These are phyloP conservation scores for Aotearoamyces nothofagi DNA, from an alignment of 2,329 filamentous ascomycete species.

Conservation along the genomic window DNA sequence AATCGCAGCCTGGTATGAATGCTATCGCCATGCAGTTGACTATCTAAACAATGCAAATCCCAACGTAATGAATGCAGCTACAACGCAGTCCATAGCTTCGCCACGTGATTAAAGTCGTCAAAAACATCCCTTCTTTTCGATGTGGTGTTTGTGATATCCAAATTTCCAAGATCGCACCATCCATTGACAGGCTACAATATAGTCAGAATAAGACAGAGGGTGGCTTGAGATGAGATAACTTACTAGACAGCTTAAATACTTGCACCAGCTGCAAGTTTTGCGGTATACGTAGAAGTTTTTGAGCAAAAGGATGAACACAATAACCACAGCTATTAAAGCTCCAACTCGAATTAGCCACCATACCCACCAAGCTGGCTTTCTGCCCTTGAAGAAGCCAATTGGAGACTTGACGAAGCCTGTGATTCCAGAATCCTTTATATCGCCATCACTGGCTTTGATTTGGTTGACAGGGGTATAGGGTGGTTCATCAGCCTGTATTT, in stretches of 20 bases:
- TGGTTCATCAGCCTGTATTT: constrained; percentile 52
- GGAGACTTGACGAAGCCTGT: constrained; percentile 42
- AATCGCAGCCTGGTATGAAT: too few relatives aligned
- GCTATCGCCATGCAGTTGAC: too few relatives aligned
- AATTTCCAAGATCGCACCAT: constrained; percentile 40
- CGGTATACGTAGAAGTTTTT: constrained; percentile 81
- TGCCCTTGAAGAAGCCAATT: constrained; percentile 73
- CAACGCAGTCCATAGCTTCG: too few relatives aligned
- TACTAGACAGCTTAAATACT: constrained; percentile 85
- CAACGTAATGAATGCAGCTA: too few relatives aligned
- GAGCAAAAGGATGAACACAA: constrained; percentile 74
- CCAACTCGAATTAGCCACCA: constrained; percentile 86
- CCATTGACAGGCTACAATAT: constrained; percentile 41
- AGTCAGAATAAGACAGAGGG: constrained; percentile 11
- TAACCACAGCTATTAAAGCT: constrained; percentile 63
- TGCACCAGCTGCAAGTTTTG: constrained; percentile 78
- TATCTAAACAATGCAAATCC: too few relatives aligned
- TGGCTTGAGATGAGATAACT: constrained; percentile 25
- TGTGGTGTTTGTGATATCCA: constrained; percentile 8
- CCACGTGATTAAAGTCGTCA: background rate
- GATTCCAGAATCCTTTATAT: constrained; percentile 11
- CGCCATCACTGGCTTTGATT: constrained; percentile 22
- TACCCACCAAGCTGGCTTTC: constrained; percentile 89
- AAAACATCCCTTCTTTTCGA: background rate
- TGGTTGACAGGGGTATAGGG: constrained; percentile 56